Base-by-base conservation (phyloP, 306 rosid genomes). In the Vachellia pachyceras region DNA sequence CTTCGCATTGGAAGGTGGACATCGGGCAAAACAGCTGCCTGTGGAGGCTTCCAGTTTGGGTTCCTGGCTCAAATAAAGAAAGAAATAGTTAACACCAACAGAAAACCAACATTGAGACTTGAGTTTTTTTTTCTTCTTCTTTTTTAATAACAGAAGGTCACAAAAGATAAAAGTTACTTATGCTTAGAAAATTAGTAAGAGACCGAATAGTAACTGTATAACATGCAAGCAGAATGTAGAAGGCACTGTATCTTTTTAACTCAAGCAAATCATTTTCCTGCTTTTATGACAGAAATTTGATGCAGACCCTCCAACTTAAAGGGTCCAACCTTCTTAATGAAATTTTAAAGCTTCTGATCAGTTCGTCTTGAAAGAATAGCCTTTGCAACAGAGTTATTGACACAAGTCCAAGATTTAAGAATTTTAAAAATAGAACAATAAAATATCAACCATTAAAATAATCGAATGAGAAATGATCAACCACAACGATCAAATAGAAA, bases 1-100 rank as follows among this genome's bases (percentile, higher is more conserved):
- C 98, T 95, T 22, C 99, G 99, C 99, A 91, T 95, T 18, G 99
- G 99, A 49, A 95, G 98, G 84, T 95, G 99, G 77, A 87, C 77
- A 84, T 76, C 84, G 4, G 93, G 87, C 18, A 85, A 58, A 76
- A 91, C 75, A 57, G 95, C 93, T 60, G 95, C 97, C 69, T 84
- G 93, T 71, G 88, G 82, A 74, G 90, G 82, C 79, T 88, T 90
- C 91, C 91, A 86, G 77, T 44, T 81, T 42, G 87, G 86, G 80
- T 42, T 86, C 89, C 91, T 94, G 91, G 42, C 80, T 77, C 83
- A 82, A 29, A 45, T 37, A 55, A 61, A 77, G 39, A 61, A 66
- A 72, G 25, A 80, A 50, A 73, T 7, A 5, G 64, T 57, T 12
- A 39, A 76, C 73, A 61, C 75, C 17, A 81, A 60, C 41, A 83